A percentile compares a stretch with the other conserved stretches of the same genome.
Conservation (phyloP, 1,284 basidiomycete species). For the Pseudozyma sp. region DNA sequence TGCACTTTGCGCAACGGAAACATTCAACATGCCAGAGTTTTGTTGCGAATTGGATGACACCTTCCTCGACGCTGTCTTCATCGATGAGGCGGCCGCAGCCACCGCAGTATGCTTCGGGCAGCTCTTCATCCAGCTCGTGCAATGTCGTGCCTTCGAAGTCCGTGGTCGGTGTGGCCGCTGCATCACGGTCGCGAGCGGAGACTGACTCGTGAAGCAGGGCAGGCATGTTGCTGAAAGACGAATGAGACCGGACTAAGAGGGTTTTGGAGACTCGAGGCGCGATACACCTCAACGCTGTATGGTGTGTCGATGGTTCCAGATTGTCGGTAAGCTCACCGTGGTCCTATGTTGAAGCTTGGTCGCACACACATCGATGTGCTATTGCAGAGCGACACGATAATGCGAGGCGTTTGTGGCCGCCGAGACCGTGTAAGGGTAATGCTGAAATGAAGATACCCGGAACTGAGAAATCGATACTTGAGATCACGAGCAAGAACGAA, state of each 20-base stretch:
- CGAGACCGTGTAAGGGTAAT: too few species aligned
- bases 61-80: constrained; percentile 58
- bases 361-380: too few species aligned
- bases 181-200: constrained; percentile 5
- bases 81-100: constrained; percentile 58
- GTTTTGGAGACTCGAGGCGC: too few species aligned
- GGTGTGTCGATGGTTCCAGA: too few species aligned
- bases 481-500: too few species aligned
- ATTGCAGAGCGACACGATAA: too few species aligned
- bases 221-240: constrained; percentile 16
- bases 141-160: constrained; percentile 11
- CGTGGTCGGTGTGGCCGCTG: constrained; percentile 1
- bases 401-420: too few species aligned
- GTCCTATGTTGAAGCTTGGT: too few species aligned
- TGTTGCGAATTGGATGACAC: constrained; percentile 62
- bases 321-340: too few species aligned
- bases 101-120: constrained; percentile 61
- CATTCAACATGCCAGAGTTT: constrained; percentile 64
- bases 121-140: constrained; percentile 41
- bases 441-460: too few species aligned
- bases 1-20: constrained; percentile 69
- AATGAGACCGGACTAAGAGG: background rate
- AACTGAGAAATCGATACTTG: too few species aligned
- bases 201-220: constrained; percentile 30
- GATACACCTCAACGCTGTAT: too few species aligned